Base-by-base conservation (phyloP, 2,329 filamentous ascomycete genomes). In the Lecanicillium sp. region DNA sequence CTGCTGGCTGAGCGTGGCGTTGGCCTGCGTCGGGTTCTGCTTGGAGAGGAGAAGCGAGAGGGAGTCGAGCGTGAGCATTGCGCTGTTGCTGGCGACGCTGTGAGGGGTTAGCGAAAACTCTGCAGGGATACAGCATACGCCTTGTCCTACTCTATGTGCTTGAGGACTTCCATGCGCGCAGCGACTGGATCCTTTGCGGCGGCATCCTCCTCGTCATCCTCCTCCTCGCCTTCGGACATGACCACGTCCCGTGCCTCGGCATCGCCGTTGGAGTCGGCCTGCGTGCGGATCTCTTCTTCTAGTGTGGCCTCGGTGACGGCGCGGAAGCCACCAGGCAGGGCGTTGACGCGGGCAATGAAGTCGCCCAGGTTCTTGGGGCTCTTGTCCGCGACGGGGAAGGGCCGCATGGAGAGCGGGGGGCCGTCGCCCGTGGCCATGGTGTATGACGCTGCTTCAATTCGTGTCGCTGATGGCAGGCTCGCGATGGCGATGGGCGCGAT, bases 21-120 rank as follows among this genome's bases (percentile, higher is more conserved):
- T 74, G 5, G 84, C 87, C 54, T 84, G 79, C 8, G 77, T 79
- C 0, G 87, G 86, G n/a, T 74, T 74, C 60, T 93, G 80, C 62
- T 90, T 90, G n/a, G 87, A 88, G 14, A 93, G 73, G 1, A 95
- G 74, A 6, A 95, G 77, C 24, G 90, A 95, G 48, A 95, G 70
- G 58, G 90, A 87, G 63, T 95, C 88, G 58, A 94, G 79, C 6
- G 84, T 81, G 51, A 87, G 75, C 60, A 86, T 73, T 33, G 83
- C 76, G 46, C 80, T 77, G 55, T 84, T 78, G 48, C 60, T 58
- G 23, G 66, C 66, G 39, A 67, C 55, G 33, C 66, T 69, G 50
- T 6, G 17, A 26, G 10, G 9, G 4, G 17, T 44, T 48, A 48
- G 48, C 50, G 27, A 47, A 52, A 26, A 29, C 24, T 23, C 4